phyloP scores from a whole-genome alignment of 495 filamentous ascomycete genomes.

The Talaromyces borbonicus region DNA sequence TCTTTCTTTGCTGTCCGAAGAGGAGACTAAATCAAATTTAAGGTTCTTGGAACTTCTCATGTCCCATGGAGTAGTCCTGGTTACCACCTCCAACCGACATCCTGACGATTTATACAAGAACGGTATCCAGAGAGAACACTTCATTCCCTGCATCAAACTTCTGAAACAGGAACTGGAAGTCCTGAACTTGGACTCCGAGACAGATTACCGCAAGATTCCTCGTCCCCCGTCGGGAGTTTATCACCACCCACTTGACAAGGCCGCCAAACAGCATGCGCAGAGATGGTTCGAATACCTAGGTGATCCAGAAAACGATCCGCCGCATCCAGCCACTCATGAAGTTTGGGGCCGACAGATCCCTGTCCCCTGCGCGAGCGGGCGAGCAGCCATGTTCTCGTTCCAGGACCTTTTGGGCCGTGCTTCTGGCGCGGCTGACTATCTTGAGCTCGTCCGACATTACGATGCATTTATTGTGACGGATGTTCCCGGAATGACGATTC shows the following conservation, averaged over 20 bases:
- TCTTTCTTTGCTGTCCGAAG: not conserved
- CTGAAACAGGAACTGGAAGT: constrained; percentile 74
- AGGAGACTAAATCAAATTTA: constrained; percentile 4
- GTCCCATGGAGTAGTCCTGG: constrained; percentile 90
- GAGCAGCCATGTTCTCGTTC: constrained; percentile 82
- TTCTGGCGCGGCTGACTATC: constrained; percentile 86
- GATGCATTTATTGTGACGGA: constrained; percentile 86
- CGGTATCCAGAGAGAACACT: constrained; percentile 89
- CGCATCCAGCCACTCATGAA: constrained; percentile 64
- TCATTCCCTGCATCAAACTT: constrained; percentile 90
- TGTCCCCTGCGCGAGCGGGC: constrained; percentile 80
- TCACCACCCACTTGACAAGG: constrained; percentile 70
- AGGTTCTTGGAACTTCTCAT: constrained; percentile 83
- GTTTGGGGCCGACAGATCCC: constrained; percentile 90
- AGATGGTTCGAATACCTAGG: constrained; percentile 94
- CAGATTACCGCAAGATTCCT: constrained; percentile 95
- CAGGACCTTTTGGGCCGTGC: constrained; percentile 79
- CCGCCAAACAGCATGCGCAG: constrained; percentile 70
- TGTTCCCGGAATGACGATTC: constrained; percentile 82
- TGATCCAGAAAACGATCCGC: constrained; percentile 66
- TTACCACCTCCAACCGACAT: constrained; percentile 95
- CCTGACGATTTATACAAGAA: constrained; percentile 96
- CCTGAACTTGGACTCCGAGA: constrained; percentile 88
- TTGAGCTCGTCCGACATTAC: constrained; percentile 86
- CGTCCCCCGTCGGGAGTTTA: constrained; percentile 91